These are phyloP conservation scores for Linnemannia hyalina DNA, from an alignment of 192 early-diverging fungal genomes.

Conservation along the genomic window DNA sequence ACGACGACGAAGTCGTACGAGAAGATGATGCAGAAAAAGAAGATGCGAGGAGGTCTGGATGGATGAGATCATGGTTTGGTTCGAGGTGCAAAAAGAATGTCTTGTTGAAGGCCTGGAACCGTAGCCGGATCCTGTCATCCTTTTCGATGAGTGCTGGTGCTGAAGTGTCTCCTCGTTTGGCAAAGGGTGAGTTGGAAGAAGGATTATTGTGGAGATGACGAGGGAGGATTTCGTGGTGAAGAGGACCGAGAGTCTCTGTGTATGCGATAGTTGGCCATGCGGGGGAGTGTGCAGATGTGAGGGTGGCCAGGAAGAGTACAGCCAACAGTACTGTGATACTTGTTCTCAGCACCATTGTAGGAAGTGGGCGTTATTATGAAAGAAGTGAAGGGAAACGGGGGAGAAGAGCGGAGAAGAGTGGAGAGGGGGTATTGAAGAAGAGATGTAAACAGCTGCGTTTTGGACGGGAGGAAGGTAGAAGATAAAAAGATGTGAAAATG, in stretches of 20 bases:
- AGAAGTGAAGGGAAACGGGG: background rate
- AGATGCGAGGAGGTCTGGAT: conserved; percentile 4
- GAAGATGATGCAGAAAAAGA: background rate
- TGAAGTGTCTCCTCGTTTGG: conserved; percentile 7
- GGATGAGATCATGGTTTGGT: conserved; percentile 30
- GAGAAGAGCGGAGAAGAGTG: background rate
- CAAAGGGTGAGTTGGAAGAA: background rate
- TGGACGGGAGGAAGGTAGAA: too few relatives aligned
- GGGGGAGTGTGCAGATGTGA: conserved; percentile 16
- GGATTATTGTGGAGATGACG: background rate
- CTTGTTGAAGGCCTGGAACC: conserved; percentile 23
- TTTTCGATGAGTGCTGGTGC: conserved; percentile 1
- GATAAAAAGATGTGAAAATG: too few relatives aligned
- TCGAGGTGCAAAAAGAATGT: conserved; percentile 30
- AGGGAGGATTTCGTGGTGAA: conserved; percentile 32
- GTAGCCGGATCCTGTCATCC: conserved; percentile 22
- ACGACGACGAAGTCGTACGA: background rate
- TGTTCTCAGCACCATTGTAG: background rate
- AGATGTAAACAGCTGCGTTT: too few relatives aligned
- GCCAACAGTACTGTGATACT: background rate
- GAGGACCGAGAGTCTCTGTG: conserved; percentile 9
- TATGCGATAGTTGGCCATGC: conserved; percentile 23
- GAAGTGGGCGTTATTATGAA: background rate
- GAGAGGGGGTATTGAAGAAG: background rate
- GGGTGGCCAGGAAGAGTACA: background rate